Evolutionary conservation across 768 basidiomycete species (phyloP).

Genomic region (Coprinopsis strossmayeri): DNA sequence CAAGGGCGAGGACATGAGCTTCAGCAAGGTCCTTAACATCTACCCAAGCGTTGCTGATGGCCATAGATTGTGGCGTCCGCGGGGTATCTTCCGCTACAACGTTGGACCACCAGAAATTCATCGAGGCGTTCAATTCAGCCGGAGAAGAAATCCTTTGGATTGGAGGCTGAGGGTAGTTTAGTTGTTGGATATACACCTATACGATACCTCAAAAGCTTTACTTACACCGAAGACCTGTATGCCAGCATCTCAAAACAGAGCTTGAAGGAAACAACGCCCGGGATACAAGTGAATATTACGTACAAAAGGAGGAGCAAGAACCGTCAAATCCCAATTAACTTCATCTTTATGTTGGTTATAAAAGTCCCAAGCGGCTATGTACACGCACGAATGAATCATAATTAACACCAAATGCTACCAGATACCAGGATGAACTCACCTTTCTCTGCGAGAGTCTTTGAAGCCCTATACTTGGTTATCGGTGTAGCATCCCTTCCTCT

Average conservation of each 20-base stretch:
- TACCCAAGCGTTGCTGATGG: neutral
- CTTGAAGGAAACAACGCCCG: no score
- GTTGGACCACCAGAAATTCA: slow-evolving; percentile 4
- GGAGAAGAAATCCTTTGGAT: neutral
- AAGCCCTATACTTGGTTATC: slow-evolving; percentile 44
- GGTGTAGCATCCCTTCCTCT: slow-evolving; percentile 37
- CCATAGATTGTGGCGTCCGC: neutral
- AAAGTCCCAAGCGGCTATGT: slow-evolving; percentile 9
- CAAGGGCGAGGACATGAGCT: slow-evolving; percentile 7
- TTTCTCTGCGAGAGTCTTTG: slow-evolving; percentile 60
- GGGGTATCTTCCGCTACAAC: slow-evolving; percentile 4
- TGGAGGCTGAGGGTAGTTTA: neutral
- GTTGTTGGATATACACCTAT: neutral
- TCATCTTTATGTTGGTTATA: slow-evolving; percentile 4
- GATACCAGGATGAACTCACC: slow-evolving; percentile 22
- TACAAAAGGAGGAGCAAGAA: slow-evolving; percentile 3
- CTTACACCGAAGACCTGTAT: neutral
- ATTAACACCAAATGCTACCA: neutral
- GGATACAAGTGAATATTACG: neutral
- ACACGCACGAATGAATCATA: neutral
- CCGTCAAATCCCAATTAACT: slow-evolving; percentile 7
- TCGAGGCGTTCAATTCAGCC: slow-evolving; percentile 2
- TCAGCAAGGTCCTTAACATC: slow-evolving; percentile 9
- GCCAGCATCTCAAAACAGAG: no score
- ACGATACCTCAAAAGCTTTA: neutral